Conservation (phyloP, 352 stramenopile species). For the Aphanomyces astaci region DNA sequence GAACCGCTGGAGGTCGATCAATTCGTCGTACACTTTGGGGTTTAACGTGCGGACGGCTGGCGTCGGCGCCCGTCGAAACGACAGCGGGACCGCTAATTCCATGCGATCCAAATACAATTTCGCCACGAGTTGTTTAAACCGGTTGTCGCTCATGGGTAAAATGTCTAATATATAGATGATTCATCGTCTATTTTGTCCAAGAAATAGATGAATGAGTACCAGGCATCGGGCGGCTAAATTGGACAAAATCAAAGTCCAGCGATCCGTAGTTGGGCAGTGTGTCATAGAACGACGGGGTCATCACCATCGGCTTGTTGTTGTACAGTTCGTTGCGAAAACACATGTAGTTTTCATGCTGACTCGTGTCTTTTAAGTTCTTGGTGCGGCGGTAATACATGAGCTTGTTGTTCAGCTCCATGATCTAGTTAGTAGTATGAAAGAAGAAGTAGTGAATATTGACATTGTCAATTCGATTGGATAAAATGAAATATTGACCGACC, state of each 20-base stretch:
- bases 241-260: slow-evolving; percentile 70
- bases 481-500: not conserved
- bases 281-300: slow-evolving; percentile 59
- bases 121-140: slow-evolving; percentile 54
- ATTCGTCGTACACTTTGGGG: not conserved
- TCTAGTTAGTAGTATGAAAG: not conserved
- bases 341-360: slow-evolving; percentile 63
- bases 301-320: slow-evolving; percentile 45
- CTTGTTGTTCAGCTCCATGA: slow-evolving; percentile 71
- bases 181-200: not conserved
- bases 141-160: slow-evolving; percentile 46
- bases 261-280: slow-evolving; percentile 51
- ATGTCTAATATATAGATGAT: not conserved
- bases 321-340: slow-evolving; percentile 72
- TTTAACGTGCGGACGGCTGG: too few relatives aligned
- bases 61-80: not conserved
- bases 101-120: slow-evolving; percentile 12
- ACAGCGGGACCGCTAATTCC: not conserved
- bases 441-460: not conserved
- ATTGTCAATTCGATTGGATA: not conserved
- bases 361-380: slow-evolving; percentile 58
- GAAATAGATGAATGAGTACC: not conserved
- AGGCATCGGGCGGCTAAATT: slow-evolving; percentile 33
- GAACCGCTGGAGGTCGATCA: not conserved
- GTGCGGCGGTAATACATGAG: slow-evolving; percentile 62